Evolutionary conservation across 2,329 filamentous ascomycete genomes (phyloP), one percentile per base, ranked within the genome.

Genomic region (Colletotrichum sidae): DNA sequence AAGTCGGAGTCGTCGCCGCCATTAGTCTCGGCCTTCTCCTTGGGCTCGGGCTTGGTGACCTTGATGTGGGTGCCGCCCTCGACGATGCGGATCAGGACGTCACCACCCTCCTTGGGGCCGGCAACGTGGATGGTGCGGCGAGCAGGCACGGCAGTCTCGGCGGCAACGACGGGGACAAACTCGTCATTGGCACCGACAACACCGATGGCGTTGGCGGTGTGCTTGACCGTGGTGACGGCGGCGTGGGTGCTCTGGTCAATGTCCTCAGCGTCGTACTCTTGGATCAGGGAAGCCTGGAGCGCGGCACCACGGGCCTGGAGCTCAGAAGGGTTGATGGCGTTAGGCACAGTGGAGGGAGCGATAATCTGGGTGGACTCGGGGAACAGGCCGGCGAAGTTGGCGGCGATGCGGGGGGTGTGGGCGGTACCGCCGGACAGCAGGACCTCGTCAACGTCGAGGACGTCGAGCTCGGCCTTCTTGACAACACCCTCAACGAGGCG

Each of bases 161-260:
- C 86, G 52, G 90, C 87, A 68, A 99, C 86, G 72, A 99, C 86
- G 65, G 93, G 90, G 52, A 89, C 88, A 82, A 98, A 97, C 66
- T 88, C 82, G 69, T 92, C 89, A 65, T 88, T 84, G 47, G 80
- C 80, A 53, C 85, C 84, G 69, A 97, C 86, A 57, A 98, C 91
- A 77, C 96, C 96, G 69, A 99, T 92, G 68, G 95, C 92, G 76
- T 94, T 92, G 72, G 88, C 85, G 69, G 97, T 90, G 83, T 99
- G 96, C 72, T 94, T 93, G 56, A 96, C 94, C 13, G 94, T 95
- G 39, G 95, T 97, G 69, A 99, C 94, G 76, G 94, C 93, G 56
- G 96, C 91, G 84, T 99, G 95, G 52, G 94, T 97, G 68, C 93
- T 97, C 85, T 97, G 94, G 77, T 96, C 92, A 72, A 99, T 96